Percentiles rank a stretch among this genome's conserved stretches.
Conservation (phyloP, 2,329 filamentous ascomycete genomes). For the Cladosporium sp. region DNA sequence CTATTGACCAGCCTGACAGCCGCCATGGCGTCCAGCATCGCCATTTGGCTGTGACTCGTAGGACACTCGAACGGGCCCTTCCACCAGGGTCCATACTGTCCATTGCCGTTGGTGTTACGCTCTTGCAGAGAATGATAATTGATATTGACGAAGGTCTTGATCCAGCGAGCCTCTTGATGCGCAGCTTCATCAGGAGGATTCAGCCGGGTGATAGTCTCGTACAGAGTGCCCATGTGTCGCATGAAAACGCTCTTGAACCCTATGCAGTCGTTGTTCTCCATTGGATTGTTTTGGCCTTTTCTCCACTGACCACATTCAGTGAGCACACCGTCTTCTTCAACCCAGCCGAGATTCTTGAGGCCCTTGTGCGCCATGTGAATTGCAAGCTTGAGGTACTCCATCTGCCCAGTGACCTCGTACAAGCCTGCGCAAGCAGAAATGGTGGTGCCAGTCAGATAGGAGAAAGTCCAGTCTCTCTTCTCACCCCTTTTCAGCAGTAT, state of each 20-base stretch:
- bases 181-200: slow-evolving; percentile 6
- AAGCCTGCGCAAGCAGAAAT: slow-evolving; percentile 21
- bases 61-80: slow-evolving; percentile 23
- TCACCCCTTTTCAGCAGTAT: slow-evolving; percentile 20
- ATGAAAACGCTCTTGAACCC: slow-evolving; percentile 26
- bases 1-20: slow-evolving; percentile 20
- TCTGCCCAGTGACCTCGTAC: slow-evolving; percentile 17
- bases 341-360: slow-evolving; percentile 22
- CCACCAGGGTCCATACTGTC: slow-evolving; percentile 29
- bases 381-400: slow-evolving; percentile 21
- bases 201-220: slow-evolving; percentile 13
- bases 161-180: slow-evolving; percentile 13
- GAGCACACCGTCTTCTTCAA: slow-evolving; percentile 22
- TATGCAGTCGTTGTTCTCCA: slow-evolving; percentile 22
- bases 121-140: slow-evolving; percentile 20
- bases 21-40: slow-evolving; percentile 27
- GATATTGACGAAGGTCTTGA: slow-evolving; percentile 20
- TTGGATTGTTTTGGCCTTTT: slow-evolving; percentile 20
- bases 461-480: slow-evolving; percentile 24
- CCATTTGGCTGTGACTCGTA: slow-evolving; percentile 25
- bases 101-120: slow-evolving; percentile 23
- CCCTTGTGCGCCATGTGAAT: slow-evolving; percentile 21
- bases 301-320: slow-evolving; percentile 22
- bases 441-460: slow-evolving; percentile 24
- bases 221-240: slow-evolving; percentile 22